Percentiles rank a stretch among this genome's conserved stretches.
Conservation (phyloP, 1,139 yeast species). For the Debaryomycetaceae sp. region DNA sequence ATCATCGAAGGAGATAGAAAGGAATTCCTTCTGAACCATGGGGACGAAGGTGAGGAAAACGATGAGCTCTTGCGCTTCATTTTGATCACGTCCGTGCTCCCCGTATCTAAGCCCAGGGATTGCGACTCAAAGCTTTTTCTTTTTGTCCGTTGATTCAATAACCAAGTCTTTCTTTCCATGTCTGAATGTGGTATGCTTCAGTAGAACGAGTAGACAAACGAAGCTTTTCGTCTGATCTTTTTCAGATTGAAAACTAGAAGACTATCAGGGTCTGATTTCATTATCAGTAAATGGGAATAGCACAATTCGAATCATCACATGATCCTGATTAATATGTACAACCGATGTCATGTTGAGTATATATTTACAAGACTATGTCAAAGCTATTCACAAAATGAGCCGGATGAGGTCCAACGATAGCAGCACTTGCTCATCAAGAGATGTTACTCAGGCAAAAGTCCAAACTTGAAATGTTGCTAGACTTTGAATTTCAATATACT, state of each 20-base stretch:
- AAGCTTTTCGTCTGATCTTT: no score
- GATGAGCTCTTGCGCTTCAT: constrained; percentile 35
- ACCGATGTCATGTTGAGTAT: neutral
- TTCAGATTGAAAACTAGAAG: no score
- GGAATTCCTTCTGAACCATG: constrained; percentile 57
- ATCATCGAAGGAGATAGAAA: constrained; percentile 63
- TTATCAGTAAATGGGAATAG: neutral
- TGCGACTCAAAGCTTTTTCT: neutral
- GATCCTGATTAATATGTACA: neutral
- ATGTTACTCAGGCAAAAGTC: no score
- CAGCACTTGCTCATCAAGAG: neutral
- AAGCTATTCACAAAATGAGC: neutral
- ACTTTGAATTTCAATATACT: no score
- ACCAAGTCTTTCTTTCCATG: neutral
- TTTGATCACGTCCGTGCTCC: constrained; percentile 12
- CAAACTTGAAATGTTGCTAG: no score
- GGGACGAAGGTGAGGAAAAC: constrained; percentile 48
- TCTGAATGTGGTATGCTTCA: neutral
- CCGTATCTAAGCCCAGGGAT: neutral
- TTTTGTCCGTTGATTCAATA: neutral
- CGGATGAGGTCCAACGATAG: neutral
- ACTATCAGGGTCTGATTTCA: neutral
- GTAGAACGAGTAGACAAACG: no score
- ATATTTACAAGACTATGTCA: neutral
- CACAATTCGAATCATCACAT: neutral